Evolutionary conservation across 2,329 filamentous ascomycete genomes (phyloP).

Genomic region (Beauveria caledonica): DNA sequence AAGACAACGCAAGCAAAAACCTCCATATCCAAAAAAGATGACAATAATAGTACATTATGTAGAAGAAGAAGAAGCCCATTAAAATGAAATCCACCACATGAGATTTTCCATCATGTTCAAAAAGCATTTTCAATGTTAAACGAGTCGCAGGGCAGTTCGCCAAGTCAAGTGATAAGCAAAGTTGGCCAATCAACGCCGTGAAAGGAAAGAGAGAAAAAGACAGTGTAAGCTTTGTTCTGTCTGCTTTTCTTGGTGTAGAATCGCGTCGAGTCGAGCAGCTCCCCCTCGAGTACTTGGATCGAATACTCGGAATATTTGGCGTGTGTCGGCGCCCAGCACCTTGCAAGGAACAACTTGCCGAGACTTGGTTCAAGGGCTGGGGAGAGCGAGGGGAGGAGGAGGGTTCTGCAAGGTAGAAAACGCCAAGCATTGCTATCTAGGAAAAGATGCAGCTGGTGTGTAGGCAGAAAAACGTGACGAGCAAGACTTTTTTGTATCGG

Average conservation of each 20-base stretch:
- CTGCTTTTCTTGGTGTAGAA: too few species aligned
- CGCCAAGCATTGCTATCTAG: neutral
- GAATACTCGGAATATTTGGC: too few species aligned
- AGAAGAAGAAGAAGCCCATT: neutral
- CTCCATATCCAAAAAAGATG: neutral
- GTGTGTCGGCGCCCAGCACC: too few species aligned
- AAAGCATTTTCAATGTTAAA: neutral
- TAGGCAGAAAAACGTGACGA: neutral
- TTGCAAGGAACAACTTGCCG: too few species aligned
- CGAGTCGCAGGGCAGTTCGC: neutral
- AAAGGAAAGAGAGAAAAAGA: too few species aligned
- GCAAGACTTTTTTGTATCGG: neutral
- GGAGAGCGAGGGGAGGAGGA: neutral
- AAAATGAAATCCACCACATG: neutral
- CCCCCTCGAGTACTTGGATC: too few species aligned
- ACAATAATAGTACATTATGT: conserved; percentile 1
- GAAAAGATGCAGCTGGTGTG: neutral
- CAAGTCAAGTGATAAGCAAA: neutral
- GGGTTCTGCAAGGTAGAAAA: too few species aligned
- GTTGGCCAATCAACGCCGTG: neutral
- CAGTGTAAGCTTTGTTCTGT: too few species aligned
- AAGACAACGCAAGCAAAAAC: neutral
- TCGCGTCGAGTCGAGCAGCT: too few species aligned
- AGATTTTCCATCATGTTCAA: neutral
- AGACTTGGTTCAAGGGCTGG: too few species aligned